phyloP scores from a whole-genome alignment of 805 yeast species.

The Metschnikowia gruessii region DNA sequence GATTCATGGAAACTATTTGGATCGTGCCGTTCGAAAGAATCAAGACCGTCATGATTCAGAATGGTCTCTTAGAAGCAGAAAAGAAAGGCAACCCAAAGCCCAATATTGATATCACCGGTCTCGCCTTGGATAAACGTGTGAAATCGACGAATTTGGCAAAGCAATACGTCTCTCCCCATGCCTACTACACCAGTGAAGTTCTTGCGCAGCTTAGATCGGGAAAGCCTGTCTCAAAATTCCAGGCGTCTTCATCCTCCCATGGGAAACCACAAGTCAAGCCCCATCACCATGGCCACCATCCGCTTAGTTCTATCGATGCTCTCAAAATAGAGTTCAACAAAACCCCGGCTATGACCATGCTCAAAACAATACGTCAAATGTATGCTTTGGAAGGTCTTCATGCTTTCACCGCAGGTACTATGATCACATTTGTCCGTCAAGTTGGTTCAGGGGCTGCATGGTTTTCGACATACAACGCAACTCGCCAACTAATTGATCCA shows the following conservation, averaged over 20 bases:
- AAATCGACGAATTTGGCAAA: constrained; percentile 26
- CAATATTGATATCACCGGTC: constrained; percentile 28
- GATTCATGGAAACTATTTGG: constrained; percentile 74
- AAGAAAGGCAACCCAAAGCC: constrained; percentile 22
- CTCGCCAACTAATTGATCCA: constrained; percentile 69
- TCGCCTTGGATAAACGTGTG: constrained; percentile 22
- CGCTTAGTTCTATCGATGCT: constrained; percentile 11
- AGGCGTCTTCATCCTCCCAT: constrained; percentile 13
- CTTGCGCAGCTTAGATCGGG: constrained; percentile 27
- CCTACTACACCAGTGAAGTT: constrained; percentile 38
- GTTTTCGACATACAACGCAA: constrained; percentile 75
- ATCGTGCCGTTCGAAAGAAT: constrained; percentile 90
- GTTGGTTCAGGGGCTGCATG: constrained; percentile 75
- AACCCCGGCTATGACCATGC: constrained; percentile 52
- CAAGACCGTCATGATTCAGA: constrained; percentile 77
- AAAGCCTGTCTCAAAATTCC: constrained; percentile 24
- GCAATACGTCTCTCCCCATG: constrained; percentile 43
- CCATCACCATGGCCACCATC: constrained; percentile 13
- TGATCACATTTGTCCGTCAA: constrained; percentile 81
- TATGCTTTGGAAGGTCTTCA: constrained; percentile 66
- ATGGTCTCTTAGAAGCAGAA: constrained; percentile 37
- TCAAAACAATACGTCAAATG: constrained; percentile 60
- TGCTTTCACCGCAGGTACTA: constrained; percentile 80
- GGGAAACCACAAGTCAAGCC: constrained; percentile 3
- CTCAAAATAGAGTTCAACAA: constrained; percentile 39